Base-by-base conservation (phyloP, 2,329 filamentous ascomycete genomes). In the Neonectria ditissima region DNA sequence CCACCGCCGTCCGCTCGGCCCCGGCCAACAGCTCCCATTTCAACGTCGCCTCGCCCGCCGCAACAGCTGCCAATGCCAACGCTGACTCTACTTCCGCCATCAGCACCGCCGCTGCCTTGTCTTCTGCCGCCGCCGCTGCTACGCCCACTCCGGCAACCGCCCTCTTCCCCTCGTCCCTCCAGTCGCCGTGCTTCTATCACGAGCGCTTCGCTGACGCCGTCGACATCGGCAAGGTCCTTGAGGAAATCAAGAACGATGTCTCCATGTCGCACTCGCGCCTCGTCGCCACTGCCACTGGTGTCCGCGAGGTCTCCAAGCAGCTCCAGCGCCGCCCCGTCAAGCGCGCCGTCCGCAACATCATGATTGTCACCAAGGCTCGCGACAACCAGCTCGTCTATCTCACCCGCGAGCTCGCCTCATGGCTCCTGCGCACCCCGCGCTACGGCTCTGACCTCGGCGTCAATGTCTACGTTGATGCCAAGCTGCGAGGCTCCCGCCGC, bases 311-410 rank as follows among this genome's bases (percentile, higher is more conserved):
- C 13, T 97, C 94, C 16, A 95, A 97, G 79, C 96, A 98, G 80
- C 85, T 99, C 62, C 95, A 97, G 81, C 89, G 95, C 59, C 89
- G 93, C 43, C 95, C 96, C 22, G 93, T 98, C 79, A 96, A 92
- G 80, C 91, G 94, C 69, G 94, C 94, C 11, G 94, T 99, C 50
- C 89, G 89, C 75, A 97, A 93, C 77, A 88, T 99, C 74, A 98
- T 99, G 96, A 97, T 99, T 74, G 93, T 99, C 68, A 99, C 96
- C 65, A 99, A 98, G 80, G 96, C 96, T 22, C 89, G 96, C 67
- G 96, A 99, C 81, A 98, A 99, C 76, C 89, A 93, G 71, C 86
- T 99, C 16, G 95, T 99, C 34, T 88, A 92, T 70, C 84, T 97
- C 70, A 99, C 96, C 2, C 88, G 92, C 63, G 94, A 99, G 77